Base-by-base conservation (phyloP, 208 protist species). In the Naegleria fowleri region DNA sequence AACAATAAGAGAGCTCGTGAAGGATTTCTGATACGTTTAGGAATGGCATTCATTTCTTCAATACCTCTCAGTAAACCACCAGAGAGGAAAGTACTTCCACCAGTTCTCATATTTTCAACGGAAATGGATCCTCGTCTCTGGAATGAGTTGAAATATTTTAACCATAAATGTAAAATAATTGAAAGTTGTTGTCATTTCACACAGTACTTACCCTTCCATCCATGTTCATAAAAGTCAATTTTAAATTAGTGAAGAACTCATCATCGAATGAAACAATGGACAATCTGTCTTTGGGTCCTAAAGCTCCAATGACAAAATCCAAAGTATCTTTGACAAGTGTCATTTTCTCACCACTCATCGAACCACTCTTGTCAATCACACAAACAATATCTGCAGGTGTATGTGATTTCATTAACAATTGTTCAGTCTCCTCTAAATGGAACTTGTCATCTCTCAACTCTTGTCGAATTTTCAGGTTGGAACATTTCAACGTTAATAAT, bases 321-420 rank as follows among this genome's bases (percentile, higher is more conserved):
- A 87, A n/a, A 36, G 83, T 51, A 0, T 41, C 40, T 33, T 48
- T 87, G 0, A 87, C 29, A 7, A 87, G 83, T 41, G 11, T 33
- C 3, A 87, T 87, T 51, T 87, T 87, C 29, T 87, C 83, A 51
- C 83, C 83, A 51, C 38, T 51, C 83, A 87, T 87, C 3, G 40
- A 52, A n/a, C 83, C 83, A 52, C 19, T 36, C n/a, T 52, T 41
- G 29, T 87, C 83, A 87, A 87, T 87, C 13, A 87, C 83, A 87
- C 83, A 87, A 29, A 52, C 41, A 41, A 87, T n/a, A 29, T 87
- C 83, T 25, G 48, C n/a, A 9, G 83, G 83, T 19, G 83, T n/a
- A 52, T 40, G 11, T 15, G 13, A 29, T 33, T 84, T 1, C 43
- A 48, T 48, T 48, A 48, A 48, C 7, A 48, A 48, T 48, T 48